phyloP scores from a whole-genome alignment of 257 asterid genomes.

The Solanum okadae region DNA sequence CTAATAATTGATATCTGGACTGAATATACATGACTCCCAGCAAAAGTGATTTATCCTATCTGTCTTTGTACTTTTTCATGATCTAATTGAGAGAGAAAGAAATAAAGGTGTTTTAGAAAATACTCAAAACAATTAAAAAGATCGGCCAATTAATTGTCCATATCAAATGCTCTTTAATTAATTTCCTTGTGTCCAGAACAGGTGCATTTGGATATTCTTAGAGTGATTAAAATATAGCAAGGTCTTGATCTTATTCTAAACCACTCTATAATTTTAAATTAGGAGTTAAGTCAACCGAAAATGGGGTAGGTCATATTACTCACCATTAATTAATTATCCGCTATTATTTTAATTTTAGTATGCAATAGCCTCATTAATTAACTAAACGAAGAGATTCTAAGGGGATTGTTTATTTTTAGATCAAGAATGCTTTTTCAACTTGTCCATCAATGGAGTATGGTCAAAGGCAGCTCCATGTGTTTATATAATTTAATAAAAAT shows the following conservation, averaged over 20 bases:
- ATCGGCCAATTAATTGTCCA: slow-evolving; percentile 24
- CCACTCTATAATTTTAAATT: slow-evolving; percentile 8
- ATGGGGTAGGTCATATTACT: slow-evolving; percentile 12
- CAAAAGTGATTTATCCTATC: neutral
- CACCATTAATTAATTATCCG: neutral
- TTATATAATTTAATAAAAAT: slow-evolving; percentile 1
- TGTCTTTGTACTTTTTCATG: neutral
- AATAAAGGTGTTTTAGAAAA: neutral
- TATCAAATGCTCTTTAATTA: slow-evolving; percentile 15
- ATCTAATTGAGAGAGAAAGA: neutral
- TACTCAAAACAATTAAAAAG: neutral
- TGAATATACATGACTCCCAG: neutral
- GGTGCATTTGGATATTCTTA: slow-evolving; percentile 33
- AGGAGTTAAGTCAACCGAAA: slow-evolving; percentile 20
- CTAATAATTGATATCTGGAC: neutral
- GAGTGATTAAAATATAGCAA: slow-evolving; percentile 15
- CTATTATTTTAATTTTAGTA: neutral
- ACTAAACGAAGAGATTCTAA: slow-evolving; percentile 5
- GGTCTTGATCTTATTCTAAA: slow-evolving; percentile 12
- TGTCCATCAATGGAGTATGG: slow-evolving; percentile 11
- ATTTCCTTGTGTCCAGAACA: slow-evolving; percentile 24
- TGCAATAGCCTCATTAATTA: slow-evolving; percentile 8
- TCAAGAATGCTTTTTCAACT: slow-evolving; percentile 4
- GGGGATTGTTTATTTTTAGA: slow-evolving; percentile 11
- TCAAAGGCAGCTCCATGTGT: slow-evolving; percentile 37